Evolutionary conservation across 495 filamentous ascomycete genomes (phyloP).

Genomic region (Poronia punctata): DNA sequence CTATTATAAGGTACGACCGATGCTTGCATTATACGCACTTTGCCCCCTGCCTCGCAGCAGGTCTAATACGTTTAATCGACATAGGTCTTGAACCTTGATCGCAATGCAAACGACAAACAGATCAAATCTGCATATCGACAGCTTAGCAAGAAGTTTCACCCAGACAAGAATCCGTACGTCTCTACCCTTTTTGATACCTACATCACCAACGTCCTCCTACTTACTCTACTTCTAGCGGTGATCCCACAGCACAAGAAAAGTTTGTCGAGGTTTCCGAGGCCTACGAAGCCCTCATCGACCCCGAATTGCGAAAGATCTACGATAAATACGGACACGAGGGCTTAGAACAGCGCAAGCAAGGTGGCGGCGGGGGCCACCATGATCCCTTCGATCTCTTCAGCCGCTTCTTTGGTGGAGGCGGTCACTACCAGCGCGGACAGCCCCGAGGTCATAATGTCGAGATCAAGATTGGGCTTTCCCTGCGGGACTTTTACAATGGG

Average conservation of each 20-base stretch:
- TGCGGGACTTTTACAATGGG: conserved; percentile 92
- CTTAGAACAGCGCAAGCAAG: conserved; percentile 72
- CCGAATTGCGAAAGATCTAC: conserved; percentile 82
- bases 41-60: conserved; percentile 1
- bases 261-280: conserved; percentile 95
- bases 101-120: conserved; percentile 75
- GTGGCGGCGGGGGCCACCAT: conserved; percentile 59
- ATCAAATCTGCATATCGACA: conserved; percentile 95
- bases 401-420: conserved; percentile 90
- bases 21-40: background rate
- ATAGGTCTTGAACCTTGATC: conserved; percentile 72
- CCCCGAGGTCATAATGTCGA: conserved; percentile 87
- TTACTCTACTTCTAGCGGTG: conserved; percentile 44
- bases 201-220: background rate
- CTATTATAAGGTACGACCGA: conserved; percentile 69
- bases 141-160: conserved; percentile 92
- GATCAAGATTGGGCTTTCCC: conserved; percentile 70
- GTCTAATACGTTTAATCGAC: conserved; percentile 9
- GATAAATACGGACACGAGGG: conserved; percentile 94
- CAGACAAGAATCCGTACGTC: conserved; percentile 95
- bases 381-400: conserved; percentile 97
- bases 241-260: conserved; percentile 76
- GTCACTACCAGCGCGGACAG: conserved; percentile 71
- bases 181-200: background rate
- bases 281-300: conserved; percentile 84